Evolutionary conservation across 2,329 filamentous ascomycete species (phyloP), one percentile per base, ranked within the genome.

Genomic region (Sclerotinia trifoliorum): DNA sequence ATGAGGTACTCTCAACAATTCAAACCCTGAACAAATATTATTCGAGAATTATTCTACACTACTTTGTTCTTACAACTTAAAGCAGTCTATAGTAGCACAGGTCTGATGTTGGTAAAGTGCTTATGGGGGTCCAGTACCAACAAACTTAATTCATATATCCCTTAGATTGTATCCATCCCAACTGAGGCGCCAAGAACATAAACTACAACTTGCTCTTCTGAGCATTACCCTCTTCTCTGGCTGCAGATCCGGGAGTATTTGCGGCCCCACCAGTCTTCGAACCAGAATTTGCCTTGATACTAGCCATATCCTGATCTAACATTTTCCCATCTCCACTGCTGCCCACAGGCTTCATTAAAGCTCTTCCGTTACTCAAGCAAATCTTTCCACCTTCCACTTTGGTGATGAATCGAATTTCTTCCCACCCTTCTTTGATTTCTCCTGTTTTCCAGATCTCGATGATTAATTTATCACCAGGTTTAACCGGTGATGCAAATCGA

Each of bases 291-390:
- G 64, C 39, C 64, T 60, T 66, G 21, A 60, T 61, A 49, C 64
- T 66, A 21, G 64, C 54, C 64, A 66, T 58, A 10, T 48, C 56
- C 65, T 67, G 56, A 62, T 61, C 65, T 6, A 67, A 21, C 65
- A 67, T 54, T 39, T 67, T 67, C 35, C 35, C 58, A 56, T 52
- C 58, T 66, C 67, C 71, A 74, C 65, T 55, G 10, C 69, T 68
- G 39, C 63, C 69, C 21, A 76, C 75, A 65, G 69, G 55, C 71
- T 76, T 77, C 76, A 97, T 86, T 77, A 94, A 79, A 35, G 92
- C 92, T 68, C 93, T 84, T 5, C 94, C 94, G 78, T 97, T 97
- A 80, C 88, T 95, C 79, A 97, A 81, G 70, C 92, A 92, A 24
- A 93, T 88, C 84, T 95, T 96, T 44, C 91, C 92, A 44, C 89